These are phyloP conservation scores for Xylaria polymorpha DNA, from an alignment of 2,329 filamentous ascomycete genomes.

Conservation along the genomic window DNA sequence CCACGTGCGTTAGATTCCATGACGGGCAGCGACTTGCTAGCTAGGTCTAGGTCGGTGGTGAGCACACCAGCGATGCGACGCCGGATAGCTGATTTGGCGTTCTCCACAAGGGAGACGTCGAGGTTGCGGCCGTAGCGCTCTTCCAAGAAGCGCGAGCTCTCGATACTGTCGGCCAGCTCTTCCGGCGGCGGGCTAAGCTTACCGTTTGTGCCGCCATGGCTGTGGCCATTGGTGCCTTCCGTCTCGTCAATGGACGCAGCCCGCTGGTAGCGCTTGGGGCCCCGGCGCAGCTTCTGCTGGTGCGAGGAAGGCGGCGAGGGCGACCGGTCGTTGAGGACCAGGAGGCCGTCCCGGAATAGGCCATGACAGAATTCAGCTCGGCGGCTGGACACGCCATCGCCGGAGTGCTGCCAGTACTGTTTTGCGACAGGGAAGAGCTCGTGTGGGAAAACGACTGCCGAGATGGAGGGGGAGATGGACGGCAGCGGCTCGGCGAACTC, in stretches of 20 bases:
- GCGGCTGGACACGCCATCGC: conserved; percentile 91
- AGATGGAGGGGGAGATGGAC: conserved; percentile 69
- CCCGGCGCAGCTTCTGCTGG: conserved; percentile 65
- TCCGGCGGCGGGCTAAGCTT: conserved; percentile 38
- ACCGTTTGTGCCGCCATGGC: conserved; percentile 29
- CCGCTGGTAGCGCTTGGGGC: conserved; percentile 83
- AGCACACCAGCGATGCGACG: conserved; percentile 90
- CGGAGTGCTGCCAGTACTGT: conserved; percentile 96
- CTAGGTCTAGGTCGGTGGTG: conserved; percentile 75
- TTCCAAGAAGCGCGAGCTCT: conserved; percentile 86
- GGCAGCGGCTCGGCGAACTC: conserved; percentile 63
- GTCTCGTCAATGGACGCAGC: conserved; percentile 55
- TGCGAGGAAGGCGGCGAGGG: conserved; percentile 45
- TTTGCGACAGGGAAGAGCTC: conserved; percentile 81
- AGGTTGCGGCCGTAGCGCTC: conserved; percentile 94
- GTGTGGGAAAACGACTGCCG: conserved; percentile 76
- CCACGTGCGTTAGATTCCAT: conserved; percentile 63
- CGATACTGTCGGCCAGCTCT: conserved; percentile 61
- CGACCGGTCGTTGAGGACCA: conserved; percentile 51
- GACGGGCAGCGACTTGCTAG: conserved; percentile 62
- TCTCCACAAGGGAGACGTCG: conserved; percentile 79
- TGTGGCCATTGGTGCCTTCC: conserved; percentile 41
- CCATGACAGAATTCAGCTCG: conserved; percentile 89
- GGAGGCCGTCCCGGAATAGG: conserved; percentile 75
- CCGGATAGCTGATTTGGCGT: conserved; percentile 86